Base-by-base conservation (phyloP, 306 rosid genomes). In the Fagus crenata region DNA sequence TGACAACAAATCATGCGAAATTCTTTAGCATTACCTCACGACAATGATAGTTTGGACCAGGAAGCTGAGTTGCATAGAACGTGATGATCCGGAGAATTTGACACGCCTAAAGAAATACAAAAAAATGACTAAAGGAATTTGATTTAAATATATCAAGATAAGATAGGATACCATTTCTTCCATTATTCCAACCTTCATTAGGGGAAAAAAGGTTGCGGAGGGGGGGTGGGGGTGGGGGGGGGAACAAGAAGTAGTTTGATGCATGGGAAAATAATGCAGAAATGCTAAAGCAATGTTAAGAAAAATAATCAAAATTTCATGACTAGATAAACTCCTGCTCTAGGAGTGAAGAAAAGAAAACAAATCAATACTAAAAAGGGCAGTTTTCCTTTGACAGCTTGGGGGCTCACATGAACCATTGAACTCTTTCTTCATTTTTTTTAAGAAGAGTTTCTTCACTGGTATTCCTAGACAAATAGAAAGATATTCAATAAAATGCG, bases 1-100 rank as follows among this genome's bases (percentile, higher is more conserved):
- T 15, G 65, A 72, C 46, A 36, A 60, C 42, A 63, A 13, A 37
- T 31, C 8, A 56, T 61, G 33, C 22, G 8, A 73, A 78, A 54
- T 60, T 49, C 42, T 17, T 35, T 71, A 75, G 31, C 18, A 37
- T 71, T 84, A 91, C 98, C 94, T 80, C 88, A 1, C 94, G 89
- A 82, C 96, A 90, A 73, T 93, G 96, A 65, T 90, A 91, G 80
- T 89, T 92, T 76, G 97, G 98, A 83, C 97, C 98, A 73, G 94
- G 96, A 86, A 93, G 97, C 76, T 90, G 96, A 22, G 98, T 93
- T 7, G 98, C 89, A 80, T 91, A 89, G 76, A 93, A 90, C 35
- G 96, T 87, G 67, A 93, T 32, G 70, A 92, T 80, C 61, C 96
- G 98, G 65, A 93, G 94, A 83, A 79, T 3, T 83, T 92, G 98